Percentiles rank a stretch among this genome's conserved stretches.
phyloP scores from a whole-genome alignment of 768 basidiomycete genomes.

The Amanita exitialis region DNA sequence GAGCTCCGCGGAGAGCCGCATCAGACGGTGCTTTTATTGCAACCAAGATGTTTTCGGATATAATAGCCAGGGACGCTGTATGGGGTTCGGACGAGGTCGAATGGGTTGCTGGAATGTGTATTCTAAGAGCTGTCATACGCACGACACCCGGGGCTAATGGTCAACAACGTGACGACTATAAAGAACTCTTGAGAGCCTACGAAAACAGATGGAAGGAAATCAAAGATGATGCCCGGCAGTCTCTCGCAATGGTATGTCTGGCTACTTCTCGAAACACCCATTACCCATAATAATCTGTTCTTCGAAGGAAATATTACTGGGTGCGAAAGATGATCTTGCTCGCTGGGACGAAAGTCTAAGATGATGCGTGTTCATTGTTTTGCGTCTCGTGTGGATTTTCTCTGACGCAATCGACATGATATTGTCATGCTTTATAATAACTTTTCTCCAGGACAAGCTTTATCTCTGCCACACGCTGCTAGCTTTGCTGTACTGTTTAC shows the following conservation, averaged over 20 bases:
- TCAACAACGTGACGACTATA: constrained; percentile 42
- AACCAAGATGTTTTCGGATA: constrained; percentile 40
- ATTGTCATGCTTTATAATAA: neutral
- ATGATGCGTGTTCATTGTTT: constrained; percentile 5
- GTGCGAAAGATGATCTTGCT: constrained; percentile 44
- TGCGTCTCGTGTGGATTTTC: neutral
- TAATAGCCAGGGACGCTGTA: constrained; percentile 54
- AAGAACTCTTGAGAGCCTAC: constrained; percentile 43
- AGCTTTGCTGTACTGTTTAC: neutral
- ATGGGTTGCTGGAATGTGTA: constrained; percentile 57
- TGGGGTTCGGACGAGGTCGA: constrained; percentile 62
- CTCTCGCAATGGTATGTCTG: constrained; percentile 41
- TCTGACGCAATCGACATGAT: no score
- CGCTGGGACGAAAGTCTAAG: constrained; percentile 25
- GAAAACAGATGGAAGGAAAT: constrained; percentile 66
- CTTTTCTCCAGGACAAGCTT: neutral
- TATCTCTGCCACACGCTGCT: neutral
- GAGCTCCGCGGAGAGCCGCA: constrained; percentile 27
- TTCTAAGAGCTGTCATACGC: constrained; percentile 47
- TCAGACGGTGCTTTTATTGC: constrained; percentile 32
- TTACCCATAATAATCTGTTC: neutral
- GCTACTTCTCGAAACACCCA: neutral
- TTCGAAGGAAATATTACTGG: constrained; percentile 37
- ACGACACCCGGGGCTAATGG: constrained; percentile 37
- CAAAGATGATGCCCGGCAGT: constrained; percentile 55